Evolutionary conservation across 2,329 filamentous ascomycete species (phyloP).

Genomic region (Calonectria pteridis): DNA sequence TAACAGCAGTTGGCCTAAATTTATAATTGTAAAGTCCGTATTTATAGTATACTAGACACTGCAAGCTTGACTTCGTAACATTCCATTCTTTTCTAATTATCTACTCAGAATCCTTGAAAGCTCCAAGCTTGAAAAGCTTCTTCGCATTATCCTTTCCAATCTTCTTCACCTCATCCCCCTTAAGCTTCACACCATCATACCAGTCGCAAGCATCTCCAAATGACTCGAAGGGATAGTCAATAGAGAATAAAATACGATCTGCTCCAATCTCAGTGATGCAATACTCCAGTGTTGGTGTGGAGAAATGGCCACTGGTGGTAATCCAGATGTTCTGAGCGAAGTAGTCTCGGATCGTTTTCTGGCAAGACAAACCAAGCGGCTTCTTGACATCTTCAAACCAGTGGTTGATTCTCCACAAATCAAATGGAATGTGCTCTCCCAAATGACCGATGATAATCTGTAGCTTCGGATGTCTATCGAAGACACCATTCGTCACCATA

Average conservation of each 20-base stretch:
- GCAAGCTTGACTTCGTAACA: background rate
- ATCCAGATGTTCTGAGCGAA: conserved; percentile 69
- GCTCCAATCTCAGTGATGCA: conserved; percentile 61
- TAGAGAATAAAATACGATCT: conserved; percentile 64
- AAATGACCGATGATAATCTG: conserved; percentile 62
- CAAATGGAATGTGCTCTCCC: conserved; percentile 63
- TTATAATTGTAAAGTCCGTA: background rate
- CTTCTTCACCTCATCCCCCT: conserved; percentile 51
- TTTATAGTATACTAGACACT: background rate
- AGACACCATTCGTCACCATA: conserved; percentile 64
- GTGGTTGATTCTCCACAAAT: conserved; percentile 64
- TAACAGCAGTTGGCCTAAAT: background rate
- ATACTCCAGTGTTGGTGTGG: conserved; percentile 63
- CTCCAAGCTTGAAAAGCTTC: conserved; percentile 53
- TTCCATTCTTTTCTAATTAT: background rate
- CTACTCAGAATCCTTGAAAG: conserved; percentile 48
- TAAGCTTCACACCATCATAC: conserved; percentile 54
- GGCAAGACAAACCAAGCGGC: conserved; percentile 60
- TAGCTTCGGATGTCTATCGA: conserved; percentile 60
- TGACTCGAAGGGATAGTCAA: conserved; percentile 66
- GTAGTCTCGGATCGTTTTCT: conserved; percentile 64
- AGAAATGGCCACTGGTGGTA: conserved; percentile 69
- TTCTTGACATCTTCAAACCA: conserved; percentile 70
- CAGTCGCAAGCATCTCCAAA: conserved; percentile 57
- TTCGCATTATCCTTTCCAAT: conserved; percentile 60